Evolutionary conservation across 2,329 filamentous ascomycete species (phyloP), one percentile per base, ranked within the genome.

Genomic region (Cladorrhinum sp.): DNA sequence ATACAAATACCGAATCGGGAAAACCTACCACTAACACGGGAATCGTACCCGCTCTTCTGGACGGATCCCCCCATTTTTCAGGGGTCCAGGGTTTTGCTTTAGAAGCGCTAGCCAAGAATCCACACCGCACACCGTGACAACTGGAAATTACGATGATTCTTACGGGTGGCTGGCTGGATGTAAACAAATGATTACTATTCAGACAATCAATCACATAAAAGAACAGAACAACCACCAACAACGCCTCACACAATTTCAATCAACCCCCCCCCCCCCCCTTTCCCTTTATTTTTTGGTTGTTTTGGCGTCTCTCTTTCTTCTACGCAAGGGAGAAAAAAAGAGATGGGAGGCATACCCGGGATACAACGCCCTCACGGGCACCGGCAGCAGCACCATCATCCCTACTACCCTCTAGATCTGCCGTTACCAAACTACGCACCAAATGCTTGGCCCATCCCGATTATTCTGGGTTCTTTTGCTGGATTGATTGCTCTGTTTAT

Each of bases 321-420:
- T n/a, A n/a, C n/a, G n/a, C n/a, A n/a, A n/a, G n/a, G n/a, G n/a
- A n/a, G n/a, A n/a, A n/a, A n/a, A n/a, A n/a, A n/a, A n/a, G n/a
- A n/a, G n/a, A n/a, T n/a, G n/a, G n/a, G n/a, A n/a, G n/a, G n/a
- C n/a, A n/a, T n/a, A n/a, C n/a, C n/a, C n/a, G n/a, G n/a, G n/a
- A n/a, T n/a, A n/a, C n/a, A n/a, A n/a, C n/a, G n/a, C n/a, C n/a
- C n/a, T n/a, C n/a, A n/a, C n/a, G n/a, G n/a, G n/a, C n/a, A n/a
- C n/a, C n/a, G n/a, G n/a, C n/a, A n/a, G n/a, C n/a, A n/a, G n/a
- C n/a, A n/a, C n/a, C n/a, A n/a, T 12, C 81, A 85, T 64, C 82
- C 83, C 0, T 86, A 85, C 65, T 79, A 78, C 64, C 83, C 83
- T 0, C 69, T 69, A 2, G 72, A 73, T 49, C 75, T 77, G 16